Evolutionary conservation across 1,139 yeast genomes (phyloP), one percentile per base, ranked within the genome.

Genomic region (Zygosaccharomyces sapae): DNA sequence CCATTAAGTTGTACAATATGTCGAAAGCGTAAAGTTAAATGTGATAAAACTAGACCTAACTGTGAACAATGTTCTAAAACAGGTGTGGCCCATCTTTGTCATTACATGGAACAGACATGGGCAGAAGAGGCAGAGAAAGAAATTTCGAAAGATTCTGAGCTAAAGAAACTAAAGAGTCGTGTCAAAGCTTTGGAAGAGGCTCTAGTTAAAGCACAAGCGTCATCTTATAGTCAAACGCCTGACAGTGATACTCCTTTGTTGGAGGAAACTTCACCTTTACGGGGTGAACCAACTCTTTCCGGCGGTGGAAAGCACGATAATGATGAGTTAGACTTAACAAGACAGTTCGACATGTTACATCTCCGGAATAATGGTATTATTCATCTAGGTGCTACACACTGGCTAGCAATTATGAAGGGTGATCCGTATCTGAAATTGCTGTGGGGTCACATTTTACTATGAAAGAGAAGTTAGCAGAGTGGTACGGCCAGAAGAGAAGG

Each of bases 11-110:
- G 79, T 55, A 70, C 75, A 4, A 72, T 74, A 36, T 74, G 79
- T 54, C 62, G 78, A 47, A 67, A 75, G 51, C 57, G 78, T 41
- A 74, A 74, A 55, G 76, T 74, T 6, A 74, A 73, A 56, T 83
- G 89, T 72, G 89, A 83, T 61, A 66, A 66, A 48, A 61, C 60
- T 6, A 55, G 66, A 56, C 94, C 94, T 1, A 80, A 81, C 34
- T 85, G 94, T 67, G 79, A 85, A 4, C 77, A 83, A 43, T 85
- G 94, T 69, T 74, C 76, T 45, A 80, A 80, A 66, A 83, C 84
- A 46, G 85, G 87, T 12, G 84, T 83, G 22, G 83, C 85, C 24
- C 89, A 84, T 63, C 67, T 83, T 33, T 85, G 94, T 55, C 80
- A 73, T 53, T 85, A 81, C 61, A 79, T 83, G 58, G 80, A 76